These are phyloP conservation scores for Nothopassalora personata DNA, from an alignment of 2,329 filamentous ascomycete genomes.

Conservation along the genomic window DNA sequence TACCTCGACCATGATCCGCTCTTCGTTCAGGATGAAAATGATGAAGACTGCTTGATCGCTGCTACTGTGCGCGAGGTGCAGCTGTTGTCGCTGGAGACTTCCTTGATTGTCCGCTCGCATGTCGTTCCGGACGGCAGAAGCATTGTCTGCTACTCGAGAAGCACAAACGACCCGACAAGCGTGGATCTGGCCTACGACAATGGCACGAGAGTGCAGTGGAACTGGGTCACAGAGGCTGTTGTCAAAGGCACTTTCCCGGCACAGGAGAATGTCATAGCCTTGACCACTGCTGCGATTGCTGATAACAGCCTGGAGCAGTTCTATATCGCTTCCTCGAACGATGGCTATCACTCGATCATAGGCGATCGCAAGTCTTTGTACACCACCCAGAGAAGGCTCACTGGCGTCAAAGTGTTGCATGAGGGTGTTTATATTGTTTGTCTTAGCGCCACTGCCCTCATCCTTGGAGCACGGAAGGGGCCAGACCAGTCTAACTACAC, in stretches of 20 bases:
- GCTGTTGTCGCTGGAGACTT: constrained; percentile 65
- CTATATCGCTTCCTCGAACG: constrained; percentile 13
- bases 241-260: constrained; percentile 17
- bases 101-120: constrained; percentile 71
- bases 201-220: constrained; percentile 52
- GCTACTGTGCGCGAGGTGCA: constrained; percentile 30
- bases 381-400: constrained; percentile 33
- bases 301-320: constrained; percentile 11
- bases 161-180: constrained; percentile 45
- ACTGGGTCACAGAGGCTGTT: constrained; percentile 39
- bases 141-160: constrained; percentile 51
- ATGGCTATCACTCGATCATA: constrained; percentile 28
- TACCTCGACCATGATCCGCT: constrained; percentile 53
- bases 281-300: constrained; percentile 10
- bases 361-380: constrained; percentile 36
- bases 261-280: constrained; percentile 15
- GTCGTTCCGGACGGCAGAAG: constrained; percentile 46
- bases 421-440: constrained; percentile 57
- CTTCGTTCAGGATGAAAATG: constrained; percentile 47
- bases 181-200: constrained; percentile 48
- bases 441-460: constrained; percentile 49
- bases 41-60: constrained; percentile 26
- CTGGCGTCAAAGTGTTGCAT: constrained; percentile 42
- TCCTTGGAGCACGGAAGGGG: constrained; percentile 53
- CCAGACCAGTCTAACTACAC: constrained; percentile 35